Base-by-base conservation (phyloP, 108 stramenopile species). In the Discostella stelligeroides region DNA sequence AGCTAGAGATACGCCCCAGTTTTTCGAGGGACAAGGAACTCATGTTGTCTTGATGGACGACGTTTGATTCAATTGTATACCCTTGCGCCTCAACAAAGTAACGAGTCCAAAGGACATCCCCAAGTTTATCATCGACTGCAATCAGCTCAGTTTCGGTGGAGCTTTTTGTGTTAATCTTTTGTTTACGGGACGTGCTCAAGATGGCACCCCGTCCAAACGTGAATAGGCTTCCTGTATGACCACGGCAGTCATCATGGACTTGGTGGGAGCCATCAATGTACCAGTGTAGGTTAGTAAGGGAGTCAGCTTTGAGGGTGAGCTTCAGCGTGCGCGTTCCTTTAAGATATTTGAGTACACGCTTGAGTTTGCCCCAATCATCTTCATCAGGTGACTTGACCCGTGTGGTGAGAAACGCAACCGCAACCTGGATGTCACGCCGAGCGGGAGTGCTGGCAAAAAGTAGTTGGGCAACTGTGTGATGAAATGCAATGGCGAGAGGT, bases 201-300 rank as follows among this genome's bases (percentile, higher is more conserved):
- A n/a, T n/a, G n/a, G n/a, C 61, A 7, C 86, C 86, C 28, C 61
- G 58, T 1, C 83, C 83, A 20, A 82, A 45, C 10, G 81, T 65
- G 64, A 84, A 51, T 28, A 43, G 28, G 18, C 50, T 72, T 17
- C 86, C 86, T 0, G 82, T 75, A 50, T 85, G 85, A 24, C 85
- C 76, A 28, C 54, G 21, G 54, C 72, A 68, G 70, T 85, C 85
- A 10, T 53, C 27, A 39, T 85, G 84, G 14, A 79, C 45, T 0
- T 39, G 68, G 21, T 63, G 49, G 2, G 75, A 66, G 0, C 60
- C 75, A 59, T 76, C 75, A 3, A 78, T 61, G 54, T 70, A 78
- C 63, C 58, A 61, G 39, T n/a, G n/a, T n/a, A n/a, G n/a, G n/a
- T n/a, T n/a, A n/a, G n/a, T n/a, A n/a, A n/a, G n/a, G n/a, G n/a